Evolutionary conservation across 768 basidiomycete species (phyloP), one percentile per base, ranked within the genome.

Genomic region (Russula sp.): DNA sequence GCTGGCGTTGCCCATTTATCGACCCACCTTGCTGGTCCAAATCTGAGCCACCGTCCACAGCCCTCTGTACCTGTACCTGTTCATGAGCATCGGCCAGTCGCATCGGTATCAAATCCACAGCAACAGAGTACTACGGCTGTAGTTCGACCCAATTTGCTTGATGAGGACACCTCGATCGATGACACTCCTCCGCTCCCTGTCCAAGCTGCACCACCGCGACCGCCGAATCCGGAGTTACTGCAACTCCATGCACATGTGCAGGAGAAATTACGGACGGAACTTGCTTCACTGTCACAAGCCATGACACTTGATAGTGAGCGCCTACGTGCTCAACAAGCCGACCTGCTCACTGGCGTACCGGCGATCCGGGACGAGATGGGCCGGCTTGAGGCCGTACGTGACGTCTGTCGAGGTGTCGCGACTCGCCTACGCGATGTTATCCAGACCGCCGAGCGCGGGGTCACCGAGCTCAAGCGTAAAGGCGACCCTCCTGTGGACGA

Each of bases 331-430:
- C 84, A 94, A 66, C 88, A 92, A 69, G 74, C 82, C 43, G 93
- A 98, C 76, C 83, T 98, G 66, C 81, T 88, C 50, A 82, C 87
- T 61, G 97, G 95, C 4, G 89, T 88, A 72, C 94, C 96, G 47
- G 96, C 96, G 10, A 90, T 99, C 65, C 83, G 85, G 56, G 97
- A 99, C 75, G 97, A 99, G 76, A 96, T 93, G 90, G 90, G 85
- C 3, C 81, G 97, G 16, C 78, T 99, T 42, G 89, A 91, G 75
- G 96, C 95, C 22, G 97, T 99, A 29, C 79, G 87, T 59, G 90
- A 90, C 69, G 95, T 99, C 32, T 98, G 97, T 74, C 80, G 78
- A 66, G 83, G 80, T 57, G 94, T 95, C 43, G 82, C 87, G 47
- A 79, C 78, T 32, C 82, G 90, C 66, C 75, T 90, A 65, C 80